phyloP scores from a whole-genome alignment of 2,329 filamentous ascomycete species.

The Periconia digitata region DNA sequence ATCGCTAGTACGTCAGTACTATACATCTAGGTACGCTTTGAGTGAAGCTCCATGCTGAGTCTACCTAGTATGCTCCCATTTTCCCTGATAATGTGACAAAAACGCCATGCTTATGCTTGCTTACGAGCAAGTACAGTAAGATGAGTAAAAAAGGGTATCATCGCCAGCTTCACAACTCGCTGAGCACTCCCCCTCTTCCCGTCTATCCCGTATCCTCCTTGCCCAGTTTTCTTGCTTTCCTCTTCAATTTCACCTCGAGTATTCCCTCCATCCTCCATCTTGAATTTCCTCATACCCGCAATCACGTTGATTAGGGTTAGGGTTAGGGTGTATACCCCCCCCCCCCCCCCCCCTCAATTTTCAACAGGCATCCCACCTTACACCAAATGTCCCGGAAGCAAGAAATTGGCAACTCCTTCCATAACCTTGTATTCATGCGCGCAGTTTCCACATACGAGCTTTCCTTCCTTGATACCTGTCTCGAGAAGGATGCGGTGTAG shows the following conservation, averaged over 20 bases:
- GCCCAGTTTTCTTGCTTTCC: no score
- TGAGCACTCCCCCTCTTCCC: conserved; percentile 2
- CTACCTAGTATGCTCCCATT: no score
- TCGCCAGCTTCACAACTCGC: conserved; percentile 8
- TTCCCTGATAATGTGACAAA: neutral
- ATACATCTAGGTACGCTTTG: no score
- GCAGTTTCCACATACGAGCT: conserved; percentile 86
- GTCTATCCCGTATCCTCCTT: neutral
- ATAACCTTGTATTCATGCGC: conserved; percentile 93
- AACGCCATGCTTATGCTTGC: neutral
- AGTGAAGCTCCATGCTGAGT: no score
- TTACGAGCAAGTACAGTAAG: neutral
- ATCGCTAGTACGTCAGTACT: no score
- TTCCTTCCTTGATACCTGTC: conserved; percentile 86
- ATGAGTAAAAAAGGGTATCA: conserved; percentile 26
- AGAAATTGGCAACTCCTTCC: conserved; percentile 95
- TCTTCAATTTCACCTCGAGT: no score
- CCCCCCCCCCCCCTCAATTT: neutral
- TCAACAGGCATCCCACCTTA: conserved; percentile 31
- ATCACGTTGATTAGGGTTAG: neutral
- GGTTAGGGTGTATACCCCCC: neutral
- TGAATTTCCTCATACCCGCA: neutral
- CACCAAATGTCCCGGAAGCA: conserved; percentile 89
- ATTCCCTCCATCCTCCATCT: neutral
- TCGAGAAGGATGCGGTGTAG: conserved; percentile 82